Conservation (phyloP, 305 asterid species). For the Fraxinus latifolia region DNA sequence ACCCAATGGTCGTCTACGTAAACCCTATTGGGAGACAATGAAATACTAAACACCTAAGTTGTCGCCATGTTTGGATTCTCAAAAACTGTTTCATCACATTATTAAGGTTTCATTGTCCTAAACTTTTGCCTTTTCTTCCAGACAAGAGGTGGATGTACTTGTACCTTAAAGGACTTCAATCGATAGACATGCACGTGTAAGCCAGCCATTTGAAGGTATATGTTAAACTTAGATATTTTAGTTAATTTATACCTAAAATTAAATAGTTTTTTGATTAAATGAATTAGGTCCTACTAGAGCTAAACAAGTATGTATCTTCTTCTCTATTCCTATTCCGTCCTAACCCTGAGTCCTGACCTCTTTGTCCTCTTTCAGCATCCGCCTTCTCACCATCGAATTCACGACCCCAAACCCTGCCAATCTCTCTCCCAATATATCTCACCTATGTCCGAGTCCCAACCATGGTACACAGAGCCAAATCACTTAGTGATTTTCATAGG, state of each 20-base stretch:
- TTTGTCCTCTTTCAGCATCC: too few species aligned
- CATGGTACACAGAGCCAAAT: neutral
- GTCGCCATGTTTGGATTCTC: conserved; percentile 32
- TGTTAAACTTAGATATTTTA: neutral
- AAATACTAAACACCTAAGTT: conserved; percentile 17
- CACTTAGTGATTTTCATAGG: neutral
- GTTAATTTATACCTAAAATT: neutral
- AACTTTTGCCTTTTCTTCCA: conserved; percentile 23
- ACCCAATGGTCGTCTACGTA: conserved; percentile 18
- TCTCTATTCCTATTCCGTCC: neutral
- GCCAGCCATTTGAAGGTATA: neutral
- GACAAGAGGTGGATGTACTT: neutral
- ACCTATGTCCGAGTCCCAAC: neutral
- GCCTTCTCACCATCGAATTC: neutral
- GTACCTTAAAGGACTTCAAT: neutral
- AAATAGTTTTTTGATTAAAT: too few species aligned
- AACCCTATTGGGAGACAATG: conserved; percentile 37
- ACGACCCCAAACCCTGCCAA: neutral
- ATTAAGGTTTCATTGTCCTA: conserved; percentile 2
- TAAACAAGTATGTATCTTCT: neutral
- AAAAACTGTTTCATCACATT: conserved; percentile 8
- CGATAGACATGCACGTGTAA: neutral
- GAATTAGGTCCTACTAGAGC: too few species aligned
- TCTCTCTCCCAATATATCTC: neutral
- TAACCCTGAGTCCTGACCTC: neutral